Base-by-base conservation (phyloP, 148 eudicot species). In the Spergularia marina region DNA sequence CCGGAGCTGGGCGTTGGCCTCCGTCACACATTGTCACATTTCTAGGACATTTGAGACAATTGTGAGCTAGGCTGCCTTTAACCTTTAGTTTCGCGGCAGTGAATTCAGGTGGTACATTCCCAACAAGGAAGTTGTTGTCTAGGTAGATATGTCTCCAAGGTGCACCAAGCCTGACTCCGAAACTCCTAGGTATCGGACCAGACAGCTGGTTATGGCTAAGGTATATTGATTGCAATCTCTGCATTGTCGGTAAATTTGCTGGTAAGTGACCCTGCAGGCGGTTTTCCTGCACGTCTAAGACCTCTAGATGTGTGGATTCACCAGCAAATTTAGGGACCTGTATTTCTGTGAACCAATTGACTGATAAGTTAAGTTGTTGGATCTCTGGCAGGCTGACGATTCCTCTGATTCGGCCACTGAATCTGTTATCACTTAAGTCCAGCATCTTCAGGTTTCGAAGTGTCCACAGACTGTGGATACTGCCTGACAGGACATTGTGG, bases 1-100 rank as follows among this genome's bases (percentile, higher is more conserved):
- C 85, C 2, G 84, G 71, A 56, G 91, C 84, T 10, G 86, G 70
- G n/a, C 92, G 89, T 71, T 91, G 97, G 23, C 97, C 94, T 68
- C 90, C 91, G 13, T 57, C 77, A 36, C 97, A 91, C 76, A 90
- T 16, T 34, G 80, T 72, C 10, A 80, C 40, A 39, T 70, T 77
- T 13, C 21, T 39, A 4, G 89, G 91, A 80, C 97, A 91, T 58
- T 63, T 85, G 34, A 90, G 85, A 74, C 97, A 91, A 68, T 91
- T 91, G 53, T 83, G 84, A 59, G 89, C 85, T 40, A 91, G 62
- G 65, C 89, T 87, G 2, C 89, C 95, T 36, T 55, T 86, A 5
- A 88, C 53, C 68, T 49, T 81, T 10, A 68, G 18, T 15, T 34
- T 68, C 8, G 57, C 36, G 11, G 12, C 36, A 17, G 3, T 75